phyloP scores from a whole-genome alignment of 768 basidiomycete species.

The Dictyophora rubrovolvata region DNA sequence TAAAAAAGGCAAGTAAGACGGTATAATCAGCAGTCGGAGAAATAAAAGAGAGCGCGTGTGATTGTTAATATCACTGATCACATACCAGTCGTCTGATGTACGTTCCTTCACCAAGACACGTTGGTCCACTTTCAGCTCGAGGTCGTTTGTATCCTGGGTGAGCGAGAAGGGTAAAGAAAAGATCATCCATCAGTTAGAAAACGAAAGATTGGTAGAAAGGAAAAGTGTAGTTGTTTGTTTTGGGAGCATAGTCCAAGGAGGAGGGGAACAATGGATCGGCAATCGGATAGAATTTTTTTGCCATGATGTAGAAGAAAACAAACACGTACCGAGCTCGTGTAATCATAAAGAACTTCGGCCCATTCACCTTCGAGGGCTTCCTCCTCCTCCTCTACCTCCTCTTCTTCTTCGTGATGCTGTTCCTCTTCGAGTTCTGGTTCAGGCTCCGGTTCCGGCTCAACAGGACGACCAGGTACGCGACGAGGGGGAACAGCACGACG shows the following conservation, averaged over 20 bases:
- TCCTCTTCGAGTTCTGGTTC: conserved; percentile 25
- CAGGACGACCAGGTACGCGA: conserved; percentile 13
- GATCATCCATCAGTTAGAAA: conserved; percentile 3
- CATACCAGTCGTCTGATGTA: conserved; percentile 71
- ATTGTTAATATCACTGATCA: conserved; percentile 8
- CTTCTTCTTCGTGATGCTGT: not conserved
- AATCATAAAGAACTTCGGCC: conserved; percentile 73
- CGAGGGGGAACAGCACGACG: conserved; percentile 44
- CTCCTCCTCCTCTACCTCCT: conserved; percentile 11
- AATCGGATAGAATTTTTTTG: no score
- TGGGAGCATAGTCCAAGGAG: no score
- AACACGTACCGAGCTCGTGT: conserved; percentile 46
- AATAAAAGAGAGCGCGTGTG: no score
- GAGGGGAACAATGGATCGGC: no score
- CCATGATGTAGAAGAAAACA: not conserved
- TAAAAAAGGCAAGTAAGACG: no score
- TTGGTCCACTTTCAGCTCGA: conserved; percentile 45
- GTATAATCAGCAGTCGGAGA: no score
- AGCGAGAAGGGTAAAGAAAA: not conserved
- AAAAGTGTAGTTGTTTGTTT: no score
- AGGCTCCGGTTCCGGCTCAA: conserved; percentile 24
- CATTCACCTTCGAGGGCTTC: conserved; percentile 48
- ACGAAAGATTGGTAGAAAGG: not conserved
- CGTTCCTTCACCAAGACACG: conserved; percentile 53
- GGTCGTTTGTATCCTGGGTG: conserved; percentile 57